Conservation (phyloP, 2,329 filamentous ascomycete species). For the Colletotrichum falcatum region DNA sequence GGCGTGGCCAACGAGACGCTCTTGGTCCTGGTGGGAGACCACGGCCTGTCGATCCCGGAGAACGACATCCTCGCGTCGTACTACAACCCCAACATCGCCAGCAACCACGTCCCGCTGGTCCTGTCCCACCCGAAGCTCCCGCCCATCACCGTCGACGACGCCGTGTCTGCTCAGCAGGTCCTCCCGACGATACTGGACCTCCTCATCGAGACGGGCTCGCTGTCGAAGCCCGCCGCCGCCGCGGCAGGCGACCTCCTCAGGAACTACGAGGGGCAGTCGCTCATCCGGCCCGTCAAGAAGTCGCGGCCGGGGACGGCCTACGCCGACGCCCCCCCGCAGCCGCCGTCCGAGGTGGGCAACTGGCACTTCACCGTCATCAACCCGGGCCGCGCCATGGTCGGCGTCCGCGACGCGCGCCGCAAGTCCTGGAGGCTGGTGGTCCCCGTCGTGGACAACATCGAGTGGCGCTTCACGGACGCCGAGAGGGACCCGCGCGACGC, state of each 20-base stretch:
- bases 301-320: background rate
- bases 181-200: conserved; percentile 60
- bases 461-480: conserved; percentile 42
- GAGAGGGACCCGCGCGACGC: conserved; percentile 38
- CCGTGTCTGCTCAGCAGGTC: conserved; percentile 56
- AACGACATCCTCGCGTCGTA: conserved; percentile 55
- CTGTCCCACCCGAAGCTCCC: conserved; percentile 58
- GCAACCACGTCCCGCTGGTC: conserved; percentile 57
- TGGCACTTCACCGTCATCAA: conserved; percentile 68
- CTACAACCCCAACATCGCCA: conserved; percentile 57
- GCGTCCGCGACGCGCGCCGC: conserved; percentile 40
- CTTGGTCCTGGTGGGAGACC: conserved; percentile 59
- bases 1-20: conserved; percentile 59
- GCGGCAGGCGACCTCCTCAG: conserved; percentile 54
- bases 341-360: conserved; percentile 49
- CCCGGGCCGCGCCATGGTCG: conserved; percentile 43
- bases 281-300: background rate
- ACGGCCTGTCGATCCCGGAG: conserved; percentile 56
- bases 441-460: conserved; percentile 42
- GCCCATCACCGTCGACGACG: conserved; percentile 53
- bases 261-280: background rate
- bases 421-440: conserved; percentile 41
- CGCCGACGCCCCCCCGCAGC: background rate
- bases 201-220: conserved; percentile 53
- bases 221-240: conserved; percentile 48